phyloP scores from a whole-genome alignment of 2,329 filamentous ascomycete species.

The Myriosclerotinia curreyana region DNA sequence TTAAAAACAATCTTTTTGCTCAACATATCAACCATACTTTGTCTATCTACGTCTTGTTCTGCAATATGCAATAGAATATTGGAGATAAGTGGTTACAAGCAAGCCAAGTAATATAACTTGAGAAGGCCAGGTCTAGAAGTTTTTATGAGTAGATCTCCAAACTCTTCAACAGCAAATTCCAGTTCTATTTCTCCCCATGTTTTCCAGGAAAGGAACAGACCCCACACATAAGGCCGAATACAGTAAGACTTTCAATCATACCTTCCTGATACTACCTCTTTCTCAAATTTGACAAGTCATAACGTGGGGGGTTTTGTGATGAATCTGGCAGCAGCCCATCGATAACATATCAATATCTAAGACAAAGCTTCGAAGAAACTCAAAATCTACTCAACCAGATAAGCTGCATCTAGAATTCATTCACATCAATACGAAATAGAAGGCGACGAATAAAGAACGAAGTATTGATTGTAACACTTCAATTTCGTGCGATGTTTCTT shows the following conservation, averaged over 20 bases:
- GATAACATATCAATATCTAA: conserved; percentile 1
- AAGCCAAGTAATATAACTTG: conserved; percentile 14
- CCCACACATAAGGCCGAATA: conserved; percentile 4
- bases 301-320: conserved; percentile 19
- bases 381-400: background rate
- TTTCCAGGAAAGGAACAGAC: conserved; percentile 1
- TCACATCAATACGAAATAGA: conserved; percentile 6
- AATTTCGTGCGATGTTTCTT: conserved; percentile 20
- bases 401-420: conserved; percentile 4
- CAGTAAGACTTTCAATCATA: conserved; percentile 17
- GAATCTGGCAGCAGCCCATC: conserved; percentile 11
- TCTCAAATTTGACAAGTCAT: conserved; percentile 14
- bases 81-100: background rate
- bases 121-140: conserved; percentile 5
- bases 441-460: conserved; percentile 14
- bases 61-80: background rate
- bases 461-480: conserved; percentile 4
- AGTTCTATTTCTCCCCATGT: conserved; percentile 13
- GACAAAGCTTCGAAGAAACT: background rate
- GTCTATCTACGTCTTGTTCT: background rate
- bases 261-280: background rate
- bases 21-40: background rate
- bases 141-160: conserved; percentile 2
- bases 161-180: too few relatives aligned
- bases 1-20: background rate